A percentile compares a stretch with the other conserved stretches of the same genome.
phyloP scores from a whole-genome alignment of 331 rosid genomes.

The Quercus phellos region DNA sequence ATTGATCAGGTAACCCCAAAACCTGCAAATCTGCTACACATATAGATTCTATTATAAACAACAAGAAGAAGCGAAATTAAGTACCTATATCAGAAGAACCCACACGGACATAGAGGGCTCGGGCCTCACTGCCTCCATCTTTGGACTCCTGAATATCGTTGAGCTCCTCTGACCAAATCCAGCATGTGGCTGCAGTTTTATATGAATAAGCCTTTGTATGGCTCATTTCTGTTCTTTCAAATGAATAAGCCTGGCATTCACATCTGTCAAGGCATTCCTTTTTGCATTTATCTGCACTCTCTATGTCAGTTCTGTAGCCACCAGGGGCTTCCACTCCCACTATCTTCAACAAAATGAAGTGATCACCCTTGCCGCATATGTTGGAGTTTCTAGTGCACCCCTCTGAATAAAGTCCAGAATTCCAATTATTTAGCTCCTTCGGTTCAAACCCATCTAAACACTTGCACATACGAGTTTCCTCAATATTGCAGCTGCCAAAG shows the following conservation, averaged over 20 bases:
- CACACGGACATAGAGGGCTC: background rate
- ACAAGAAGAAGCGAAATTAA: too few relatives aligned
- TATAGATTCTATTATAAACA: too few relatives aligned
- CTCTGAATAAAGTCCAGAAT: constrained; percentile 26
- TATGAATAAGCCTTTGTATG: constrained; percentile 11
- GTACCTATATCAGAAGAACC: background rate
- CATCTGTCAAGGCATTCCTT: background rate
- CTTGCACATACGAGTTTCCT: constrained; percentile 27
- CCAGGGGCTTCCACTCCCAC: constrained; percentile 1
- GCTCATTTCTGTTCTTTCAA: too few relatives aligned
- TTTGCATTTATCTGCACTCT: background rate
- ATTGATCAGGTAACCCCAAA: too few relatives aligned
- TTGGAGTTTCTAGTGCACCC: background rate
- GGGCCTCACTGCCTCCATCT: too few relatives aligned
- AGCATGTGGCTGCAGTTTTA: background rate
- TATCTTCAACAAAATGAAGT: background rate
- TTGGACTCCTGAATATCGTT: background rate
- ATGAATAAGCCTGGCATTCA: constrained; percentile 5
- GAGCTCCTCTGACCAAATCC: constrained; percentile 12
- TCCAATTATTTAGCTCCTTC: constrained; percentile 26
- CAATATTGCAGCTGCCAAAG: constrained; percentile 38
- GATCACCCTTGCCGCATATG: background rate
- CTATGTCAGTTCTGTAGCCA: background rate
- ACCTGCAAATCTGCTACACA: too few relatives aligned
- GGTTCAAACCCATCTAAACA: constrained; percentile 42